These are phyloP conservation scores for Sugiyamaella lignohabitans DNA, from an alignment of 805 yeast species.

Conservation along the genomic window DNA sequence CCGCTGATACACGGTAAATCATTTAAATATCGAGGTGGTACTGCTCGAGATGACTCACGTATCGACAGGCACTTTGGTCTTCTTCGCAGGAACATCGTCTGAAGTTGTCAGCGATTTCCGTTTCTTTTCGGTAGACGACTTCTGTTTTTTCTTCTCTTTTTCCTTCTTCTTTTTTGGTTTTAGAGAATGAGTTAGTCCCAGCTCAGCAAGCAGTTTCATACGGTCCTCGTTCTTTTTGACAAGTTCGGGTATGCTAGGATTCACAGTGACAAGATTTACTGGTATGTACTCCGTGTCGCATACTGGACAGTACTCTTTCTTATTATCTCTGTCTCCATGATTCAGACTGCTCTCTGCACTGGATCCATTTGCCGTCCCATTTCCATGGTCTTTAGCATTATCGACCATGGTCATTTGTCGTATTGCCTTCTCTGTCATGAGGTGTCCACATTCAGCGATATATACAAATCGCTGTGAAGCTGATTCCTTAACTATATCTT, in stretches of 20 bases:
- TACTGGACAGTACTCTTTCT: constrained; percentile 1
- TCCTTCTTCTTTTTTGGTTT: constrained; percentile 12
- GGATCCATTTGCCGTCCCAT: constrained; percentile 1
- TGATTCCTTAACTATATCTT: constrained; percentile 27
- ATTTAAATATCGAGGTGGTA: too few species aligned
- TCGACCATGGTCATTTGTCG: background rate
- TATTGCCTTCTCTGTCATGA: constrained; percentile 15
- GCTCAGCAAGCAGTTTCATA: constrained; percentile 10
- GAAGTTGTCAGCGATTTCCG: too few species aligned
- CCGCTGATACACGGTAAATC: too few species aligned
- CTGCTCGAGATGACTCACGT: too few species aligned
- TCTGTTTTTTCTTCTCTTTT: constrained; percentile 9
- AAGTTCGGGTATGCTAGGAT: constrained; percentile 18
- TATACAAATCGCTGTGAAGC: constrained; percentile 36
- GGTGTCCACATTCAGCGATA: constrained; percentile 32
- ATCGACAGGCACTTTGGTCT: background rate
- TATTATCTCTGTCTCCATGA: constrained; percentile 2
- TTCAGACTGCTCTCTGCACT: constrained; percentile 2
- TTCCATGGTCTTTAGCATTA: constrained; percentile 1
- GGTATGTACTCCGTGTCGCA: constrained; percentile 11
- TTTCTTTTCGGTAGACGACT: too few species aligned
- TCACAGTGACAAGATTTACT: constrained; percentile 20
- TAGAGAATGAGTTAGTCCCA: constrained; percentile 19
- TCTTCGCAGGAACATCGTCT: background rate
- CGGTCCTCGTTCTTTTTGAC: constrained; percentile 15